Evolutionary conservation across 176 grass and related monocot genomes (phyloP).

Genomic region (Zizania latifolia): DNA sequence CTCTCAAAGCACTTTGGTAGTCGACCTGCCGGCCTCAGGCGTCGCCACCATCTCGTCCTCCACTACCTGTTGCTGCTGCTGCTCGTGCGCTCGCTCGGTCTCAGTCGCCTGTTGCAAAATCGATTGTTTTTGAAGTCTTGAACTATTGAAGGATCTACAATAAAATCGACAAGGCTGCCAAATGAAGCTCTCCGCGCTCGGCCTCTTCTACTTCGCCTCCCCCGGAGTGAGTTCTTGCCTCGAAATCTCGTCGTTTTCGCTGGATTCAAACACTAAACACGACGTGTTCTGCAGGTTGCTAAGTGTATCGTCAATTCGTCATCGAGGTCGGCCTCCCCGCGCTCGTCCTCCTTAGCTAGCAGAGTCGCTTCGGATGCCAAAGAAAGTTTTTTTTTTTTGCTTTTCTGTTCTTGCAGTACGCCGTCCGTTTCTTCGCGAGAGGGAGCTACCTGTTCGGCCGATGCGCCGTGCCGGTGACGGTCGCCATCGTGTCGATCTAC

Average conservation of each 20-base stretch:
- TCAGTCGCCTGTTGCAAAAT: too few relatives aligned
- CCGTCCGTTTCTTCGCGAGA: constrained; percentile 20
- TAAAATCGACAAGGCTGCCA: too few relatives aligned
- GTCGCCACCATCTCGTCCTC: too few relatives aligned
- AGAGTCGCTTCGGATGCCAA: background rate
- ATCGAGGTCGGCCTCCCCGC: constrained; percentile 83
- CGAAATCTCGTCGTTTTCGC: background rate
- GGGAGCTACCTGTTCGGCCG: constrained; percentile 63
- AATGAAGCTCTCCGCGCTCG: constrained; percentile 69
- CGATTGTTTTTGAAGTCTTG: too few relatives aligned
- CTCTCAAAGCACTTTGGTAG: too few relatives aligned
- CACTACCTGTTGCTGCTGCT: too few relatives aligned
- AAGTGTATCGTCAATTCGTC: too few relatives aligned
- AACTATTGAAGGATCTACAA: too few relatives aligned
- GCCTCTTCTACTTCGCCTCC: constrained; percentile 81
- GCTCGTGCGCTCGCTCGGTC: too few relatives aligned
- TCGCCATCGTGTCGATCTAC: constrained; percentile 75
- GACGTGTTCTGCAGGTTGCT: constrained; percentile 40
- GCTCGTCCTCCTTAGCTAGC: constrained; percentile 38
- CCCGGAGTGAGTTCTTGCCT: constrained; percentile 53
- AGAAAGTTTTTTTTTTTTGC: background rate
- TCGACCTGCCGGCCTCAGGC: too few relatives aligned
- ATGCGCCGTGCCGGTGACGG: constrained; percentile 61
- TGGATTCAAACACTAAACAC: background rate
- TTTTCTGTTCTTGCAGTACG: constrained; percentile 50